Evolutionary conservation across 1,139 yeast species (phyloP), one percentile per base, ranked within the genome.

Genomic region (Saccharomyces hybrid): DNA sequence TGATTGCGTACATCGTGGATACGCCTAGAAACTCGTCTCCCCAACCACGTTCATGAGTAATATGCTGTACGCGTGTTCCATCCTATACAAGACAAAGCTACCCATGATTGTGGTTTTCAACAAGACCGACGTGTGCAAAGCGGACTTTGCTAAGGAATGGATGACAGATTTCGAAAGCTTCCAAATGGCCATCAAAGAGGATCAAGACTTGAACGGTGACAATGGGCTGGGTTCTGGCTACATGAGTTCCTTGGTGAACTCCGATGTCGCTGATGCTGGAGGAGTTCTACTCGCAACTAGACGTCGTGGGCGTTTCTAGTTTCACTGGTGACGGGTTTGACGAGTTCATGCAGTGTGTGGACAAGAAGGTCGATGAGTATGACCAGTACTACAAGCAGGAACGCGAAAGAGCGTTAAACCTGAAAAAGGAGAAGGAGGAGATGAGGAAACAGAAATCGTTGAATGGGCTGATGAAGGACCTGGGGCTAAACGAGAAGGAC

Each of bases 41-140:
- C 99, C 99, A 47, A 87, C 97, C 0, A 95, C 99, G 1, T 95
- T 93, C 70, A 95, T 95, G 82, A 90, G 98, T 51, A 93, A 93
- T 71, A 95, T 95, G 99, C 79, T 95, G 49, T 95, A 95, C 66
- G 99, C 99, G 0, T 93, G 99, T 73, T 91, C 98, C 2, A 93
- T 95, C 53, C 78, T 95, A 55, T 95, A 95, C 76, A 95, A 95
- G 73, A 93, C 98, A 28, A 91, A 93, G 70, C 78, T 95, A 54
- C 99, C 99, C 31, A 90, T 95, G 97, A 86, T 95, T 65, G 81
- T 95, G 24, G 99, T 95, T 5, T 95, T 93, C 76, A 95, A 95
- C 73, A 95, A 95, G 73, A 88, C 95, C 1, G 99, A 95, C 71
- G 91, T 87, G 7, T 78, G 85, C 63, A 84, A 84, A 58, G 89